Percentiles rank a stretch among this genome's conserved stretches.
Conservation (phyloP, 306 rosid species). For the Heteromeles arbutifolia region DNA sequence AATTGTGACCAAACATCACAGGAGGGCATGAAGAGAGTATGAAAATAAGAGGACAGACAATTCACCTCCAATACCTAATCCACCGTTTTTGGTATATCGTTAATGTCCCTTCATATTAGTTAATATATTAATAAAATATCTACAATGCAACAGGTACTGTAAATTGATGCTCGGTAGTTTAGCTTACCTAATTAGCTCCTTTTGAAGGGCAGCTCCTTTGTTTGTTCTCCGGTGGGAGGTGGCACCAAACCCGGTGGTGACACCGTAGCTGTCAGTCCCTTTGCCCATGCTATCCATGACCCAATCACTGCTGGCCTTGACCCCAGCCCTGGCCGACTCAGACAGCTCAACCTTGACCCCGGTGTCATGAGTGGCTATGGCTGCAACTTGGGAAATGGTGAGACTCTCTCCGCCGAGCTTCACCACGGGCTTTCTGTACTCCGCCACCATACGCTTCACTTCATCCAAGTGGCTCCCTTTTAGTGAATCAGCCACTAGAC, state of each 20-base stretch:
- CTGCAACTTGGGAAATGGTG: slow-evolving; percentile 79
- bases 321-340: slow-evolving; percentile 59
- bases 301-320: slow-evolving; percentile 94
- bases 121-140: neutral
- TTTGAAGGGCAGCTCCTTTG: slow-evolving; percentile 88
- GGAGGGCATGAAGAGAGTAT: too few species aligned
- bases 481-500: slow-evolving; percentile 43
- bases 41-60: too few species aligned
- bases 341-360: slow-evolving; percentile 53
- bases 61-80: too few species aligned
- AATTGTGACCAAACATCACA: too few species aligned
- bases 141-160: neutral
- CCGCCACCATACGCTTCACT: slow-evolving; percentile 86
- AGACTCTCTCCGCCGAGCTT: slow-evolving; percentile 59
- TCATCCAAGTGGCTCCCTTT: slow-evolving; percentile 76
- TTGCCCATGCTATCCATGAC: slow-evolving; percentile 71
- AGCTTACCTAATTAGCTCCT: slow-evolving; percentile 68
- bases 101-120: neutral
- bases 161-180: neutral
- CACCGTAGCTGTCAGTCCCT: slow-evolving; percentile 81
- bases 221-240: slow-evolving; percentile 83
- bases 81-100: neutral
- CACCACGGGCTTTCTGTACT: slow-evolving; percentile 56
- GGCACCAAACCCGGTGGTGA: slow-evolving; percentile 94
- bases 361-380: slow-evolving; percentile 40